Base-by-base conservation (phyloP, 2,329 filamentous ascomycete species). In the Diaporthe citri region DNA sequence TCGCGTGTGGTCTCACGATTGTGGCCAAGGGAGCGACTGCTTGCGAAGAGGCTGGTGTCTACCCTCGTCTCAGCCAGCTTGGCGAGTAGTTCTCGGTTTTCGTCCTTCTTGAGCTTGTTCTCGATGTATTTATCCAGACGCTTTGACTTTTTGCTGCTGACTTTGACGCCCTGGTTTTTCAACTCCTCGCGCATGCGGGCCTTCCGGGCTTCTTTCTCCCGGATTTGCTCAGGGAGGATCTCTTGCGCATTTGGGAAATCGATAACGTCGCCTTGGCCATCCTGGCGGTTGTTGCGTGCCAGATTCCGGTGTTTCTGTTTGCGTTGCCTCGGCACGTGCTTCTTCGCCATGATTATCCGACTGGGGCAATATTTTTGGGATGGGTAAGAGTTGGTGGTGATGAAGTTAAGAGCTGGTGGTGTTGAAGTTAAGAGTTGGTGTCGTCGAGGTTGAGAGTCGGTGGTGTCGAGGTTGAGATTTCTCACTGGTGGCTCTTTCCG, bases 21-120 rank as follows among this genome's bases (percentile, higher is more conserved):
- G 78, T 93, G 91, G 0, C 96, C 96, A 12, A 98, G 85, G 74
- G 91, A 91, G 78, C 91, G 94, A 71, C 93, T 94, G 82, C 95
- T 98, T 74, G 92, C 89, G 76, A 97, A 93, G 28, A 95, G 86
- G 76, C 90, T 94, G 1, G 95, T 97, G 82, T 98, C 96, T 78
- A 97, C 90, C 80, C 93, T 95, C 72, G 91, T 89, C 76, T 91
- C 88, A 25, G 94, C 94, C 36, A 99, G 88, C 82, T 97, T 96
- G 81, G 94, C 94, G 79, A 98, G 88, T 41, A 99, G 87, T 74
- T 92, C 93, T 39, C 94, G 88, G 80, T 95, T 97, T 83, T 98
- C 96, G 81, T 99, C 97, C 83, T 97, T 98, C 83, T 93, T 94
- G 60, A 99, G 87, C 88, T 99, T 99, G 75, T 90, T 97, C 80